Evolutionary conservation across 2,329 filamentous ascomycete genomes (phyloP).

Genomic region (Ophidiomyces ophidiicola): DNA sequence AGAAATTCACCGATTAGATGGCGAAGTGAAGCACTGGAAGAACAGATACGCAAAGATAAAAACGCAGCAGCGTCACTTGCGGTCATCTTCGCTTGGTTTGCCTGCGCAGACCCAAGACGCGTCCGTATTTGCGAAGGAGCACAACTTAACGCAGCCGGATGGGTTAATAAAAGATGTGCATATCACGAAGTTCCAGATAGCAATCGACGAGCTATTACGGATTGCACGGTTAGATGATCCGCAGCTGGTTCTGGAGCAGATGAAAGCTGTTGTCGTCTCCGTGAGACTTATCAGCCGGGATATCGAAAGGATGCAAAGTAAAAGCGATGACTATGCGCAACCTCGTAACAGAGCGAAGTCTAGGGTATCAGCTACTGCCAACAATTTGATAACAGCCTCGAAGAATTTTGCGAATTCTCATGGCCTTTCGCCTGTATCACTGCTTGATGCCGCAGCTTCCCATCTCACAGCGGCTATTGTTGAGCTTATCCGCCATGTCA

Average conservation of each 20-base stretch:
- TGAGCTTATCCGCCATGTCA: constrained; percentile 70
- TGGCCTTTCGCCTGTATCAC: constrained; percentile 81
- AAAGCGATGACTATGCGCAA: constrained; percentile 43
- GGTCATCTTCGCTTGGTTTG: constrained; percentile 67
- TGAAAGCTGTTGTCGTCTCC: constrained; percentile 73
- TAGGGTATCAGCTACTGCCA: constrained; percentile 81
- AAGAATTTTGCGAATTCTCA: constrained; percentile 78
- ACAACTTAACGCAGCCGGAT: constrained; percentile 56
- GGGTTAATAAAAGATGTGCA: constrained; percentile 84
- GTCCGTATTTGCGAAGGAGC: constrained; percentile 49
- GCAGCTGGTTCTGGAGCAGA: constrained; percentile 63
- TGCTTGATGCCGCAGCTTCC: constrained; percentile 84
- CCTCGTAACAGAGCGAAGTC: constrained; percentile 60
- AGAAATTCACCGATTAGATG: constrained; percentile 63
- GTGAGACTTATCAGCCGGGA: constrained; percentile 78
- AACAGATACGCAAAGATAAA: constrained; percentile 77
- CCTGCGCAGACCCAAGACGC: constrained; percentile 35
- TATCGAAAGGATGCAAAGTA: constrained; percentile 48
- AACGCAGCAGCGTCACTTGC: constrained; percentile 70
- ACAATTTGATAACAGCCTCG: constrained; percentile 86
- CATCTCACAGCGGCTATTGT: constrained; percentile 78
- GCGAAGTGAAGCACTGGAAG: constrained; percentile 81
- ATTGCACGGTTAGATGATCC: constrained; percentile 62
- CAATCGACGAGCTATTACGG: constrained; percentile 80
- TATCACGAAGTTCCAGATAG: constrained; percentile 87